These are phyloP conservation scores for Elsinoe necatrix DNA, from an alignment of 2,329 filamentous ascomycete genomes.

Conservation along the genomic window DNA sequence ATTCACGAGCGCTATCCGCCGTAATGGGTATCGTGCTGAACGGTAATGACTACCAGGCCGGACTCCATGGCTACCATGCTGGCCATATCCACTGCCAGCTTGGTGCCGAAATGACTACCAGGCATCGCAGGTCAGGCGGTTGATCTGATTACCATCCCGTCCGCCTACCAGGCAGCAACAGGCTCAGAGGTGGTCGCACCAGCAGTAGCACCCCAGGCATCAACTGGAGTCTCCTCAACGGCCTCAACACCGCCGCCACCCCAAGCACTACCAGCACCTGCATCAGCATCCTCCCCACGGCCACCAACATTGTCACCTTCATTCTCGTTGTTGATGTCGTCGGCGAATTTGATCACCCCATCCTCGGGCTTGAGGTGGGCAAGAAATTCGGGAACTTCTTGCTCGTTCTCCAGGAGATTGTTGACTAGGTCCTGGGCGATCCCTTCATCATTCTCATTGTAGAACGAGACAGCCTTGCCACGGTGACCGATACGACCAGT, in stretches of 20 bases:
- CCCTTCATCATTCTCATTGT: conserved; percentile 65
- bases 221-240: not conserved
- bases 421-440: conserved; percentile 69
- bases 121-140: not conserved
- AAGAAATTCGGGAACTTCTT: conserved; percentile 76
- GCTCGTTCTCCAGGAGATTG: conserved; percentile 69
- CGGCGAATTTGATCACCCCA: conserved; percentile 42
- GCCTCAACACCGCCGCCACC: conserved; percentile 11
- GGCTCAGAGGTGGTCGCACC: not conserved
- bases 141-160: not conserved
- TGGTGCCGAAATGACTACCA: not conserved
- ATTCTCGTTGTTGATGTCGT: conserved; percentile 43
- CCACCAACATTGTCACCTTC: conserved; percentile 20
- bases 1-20: too few species aligned
- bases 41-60: too few species aligned
- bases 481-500: conserved; percentile 87
- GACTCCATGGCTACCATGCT: too few species aligned
- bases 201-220: not conserved
- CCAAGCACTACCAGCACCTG: conserved; percentile 19
- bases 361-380: conserved; percentile 53
- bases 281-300: conserved; percentile 16
- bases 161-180: not conserved
- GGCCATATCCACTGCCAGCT: too few species aligned
- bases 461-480: conserved; percentile 84
- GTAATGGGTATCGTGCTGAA: too few species aligned